Percentiles rank a stretch among this genome's conserved stretches.
Conservation (phyloP, 805 yeast species). For the Novakomyces olei region DNA sequence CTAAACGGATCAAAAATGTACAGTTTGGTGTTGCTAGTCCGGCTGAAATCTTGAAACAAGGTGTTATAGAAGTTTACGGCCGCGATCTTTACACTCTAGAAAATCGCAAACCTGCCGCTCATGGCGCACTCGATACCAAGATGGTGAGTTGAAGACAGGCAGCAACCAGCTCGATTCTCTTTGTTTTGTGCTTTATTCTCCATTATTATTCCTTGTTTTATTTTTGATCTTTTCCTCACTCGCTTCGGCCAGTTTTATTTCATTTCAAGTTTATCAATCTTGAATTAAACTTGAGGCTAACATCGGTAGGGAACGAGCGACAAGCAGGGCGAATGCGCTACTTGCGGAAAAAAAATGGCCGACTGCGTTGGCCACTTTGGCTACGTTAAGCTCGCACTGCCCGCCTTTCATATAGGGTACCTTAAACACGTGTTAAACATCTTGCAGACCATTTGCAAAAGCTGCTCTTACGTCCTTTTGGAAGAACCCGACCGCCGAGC, state of each 20-base stretch:
- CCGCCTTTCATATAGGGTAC: conserved; percentile 94
- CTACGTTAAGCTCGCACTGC: conserved; percentile 74
- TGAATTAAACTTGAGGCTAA: no score
- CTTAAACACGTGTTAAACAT: conserved; percentile 78
- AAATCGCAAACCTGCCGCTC: conserved; percentile 57
- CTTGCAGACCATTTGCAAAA: conserved; percentile 75
- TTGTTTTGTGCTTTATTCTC: no score
- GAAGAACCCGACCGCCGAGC: conserved; percentile 49
- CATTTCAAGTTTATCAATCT: no score
- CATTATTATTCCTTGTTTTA: no score
- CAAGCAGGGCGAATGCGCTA: conserved; percentile 61
- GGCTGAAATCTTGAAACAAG: conserved; percentile 73
- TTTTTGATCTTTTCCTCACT: no score
- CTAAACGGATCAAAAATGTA: conserved; percentile 72
- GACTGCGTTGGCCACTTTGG: conserved; percentile 95
- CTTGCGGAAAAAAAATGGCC: conserved; percentile 55
- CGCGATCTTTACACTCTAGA: conserved; percentile 69
- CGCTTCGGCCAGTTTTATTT: no score
- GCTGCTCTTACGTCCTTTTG: conserved; percentile 56
- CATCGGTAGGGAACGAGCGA: conserved; percentile 74
- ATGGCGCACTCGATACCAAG: conserved; percentile 75
- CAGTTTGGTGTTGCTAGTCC: conserved; percentile 88
- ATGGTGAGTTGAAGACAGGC: no score
- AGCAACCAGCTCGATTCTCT: no score
- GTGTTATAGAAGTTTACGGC: conserved; percentile 81